Percentiles rank a stretch among this genome's conserved stretches.
These are phyloP conservation scores for Suhomyces kunorum DNA, from an alignment of 1,139 yeast genomes.

Conservation along the genomic window DNA sequence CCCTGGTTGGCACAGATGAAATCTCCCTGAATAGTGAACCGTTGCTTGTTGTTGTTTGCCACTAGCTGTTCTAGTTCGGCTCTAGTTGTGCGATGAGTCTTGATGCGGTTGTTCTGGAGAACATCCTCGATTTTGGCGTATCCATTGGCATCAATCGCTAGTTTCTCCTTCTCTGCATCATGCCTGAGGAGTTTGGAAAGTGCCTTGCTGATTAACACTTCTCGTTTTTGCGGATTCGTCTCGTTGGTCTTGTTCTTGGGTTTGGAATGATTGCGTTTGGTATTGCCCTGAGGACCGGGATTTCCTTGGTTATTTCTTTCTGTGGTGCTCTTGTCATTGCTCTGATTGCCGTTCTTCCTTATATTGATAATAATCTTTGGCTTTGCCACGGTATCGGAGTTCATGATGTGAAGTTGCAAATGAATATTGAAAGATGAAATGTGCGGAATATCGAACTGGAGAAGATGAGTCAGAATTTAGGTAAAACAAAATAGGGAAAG, in stretches of 20 bases:
- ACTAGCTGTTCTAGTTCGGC: constrained; percentile 67
- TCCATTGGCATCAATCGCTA: constrained; percentile 68
- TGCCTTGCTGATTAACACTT: constrained; percentile 64
- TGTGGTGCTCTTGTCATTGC: neutral
- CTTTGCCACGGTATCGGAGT: neutral
- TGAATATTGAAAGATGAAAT: too few species aligned
- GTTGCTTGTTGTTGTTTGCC: constrained; percentile 61
- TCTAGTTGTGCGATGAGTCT: constrained; percentile 51
- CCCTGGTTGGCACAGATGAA: constrained; percentile 89
- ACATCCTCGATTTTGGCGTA: constrained; percentile 57
- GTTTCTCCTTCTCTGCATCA: constrained; percentile 71
- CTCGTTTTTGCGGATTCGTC: constrained; percentile 36
- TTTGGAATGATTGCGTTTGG: neutral
- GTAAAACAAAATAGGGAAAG: too few species aligned
- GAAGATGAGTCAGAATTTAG: too few species aligned
- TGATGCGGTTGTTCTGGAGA: constrained; percentile 59
- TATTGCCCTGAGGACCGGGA: neutral
- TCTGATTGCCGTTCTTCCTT: neutral
- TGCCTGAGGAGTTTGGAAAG: constrained; percentile 80
- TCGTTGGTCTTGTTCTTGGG: neutral
- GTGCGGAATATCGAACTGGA: too few species aligned
- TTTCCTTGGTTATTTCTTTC: neutral
- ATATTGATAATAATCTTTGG: neutral
- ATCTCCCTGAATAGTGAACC: constrained; percentile 51
- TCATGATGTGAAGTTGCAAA: neutral